These are phyloP conservation scores for Eugenia klotzschiana DNA, from an alignment of 441 rosid genomes.

Conservation along the genomic window DNA sequence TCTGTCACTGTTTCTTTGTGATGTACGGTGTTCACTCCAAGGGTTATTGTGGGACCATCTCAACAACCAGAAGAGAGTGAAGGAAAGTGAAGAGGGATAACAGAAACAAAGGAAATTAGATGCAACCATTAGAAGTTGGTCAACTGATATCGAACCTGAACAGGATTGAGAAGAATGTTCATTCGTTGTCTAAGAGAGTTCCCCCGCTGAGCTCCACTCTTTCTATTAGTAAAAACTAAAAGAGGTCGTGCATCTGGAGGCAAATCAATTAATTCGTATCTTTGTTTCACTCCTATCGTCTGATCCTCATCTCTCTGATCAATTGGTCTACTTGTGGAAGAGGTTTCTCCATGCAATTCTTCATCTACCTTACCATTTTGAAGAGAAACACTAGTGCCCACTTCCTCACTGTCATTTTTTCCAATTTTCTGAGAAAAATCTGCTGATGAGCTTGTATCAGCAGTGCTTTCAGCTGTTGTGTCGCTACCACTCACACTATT, in stretches of 20 bases:
- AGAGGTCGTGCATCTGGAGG: slow-evolving; percentile 82
- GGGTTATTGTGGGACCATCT: background rate
- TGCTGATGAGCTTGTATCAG: slow-evolving; percentile 22
- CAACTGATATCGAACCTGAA: slow-evolving; percentile 41
- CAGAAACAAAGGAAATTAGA: background rate
- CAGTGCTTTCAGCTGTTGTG: slow-evolving; percentile 44
- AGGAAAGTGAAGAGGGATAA: background rate
- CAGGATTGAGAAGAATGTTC: slow-evolving; percentile 83
- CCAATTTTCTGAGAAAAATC: slow-evolving; percentile 34
- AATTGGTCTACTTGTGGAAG: slow-evolving; percentile 45
- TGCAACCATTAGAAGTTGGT: background rate
- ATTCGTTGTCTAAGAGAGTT: slow-evolving; percentile 71
- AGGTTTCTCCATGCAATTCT: slow-evolving; percentile 31
- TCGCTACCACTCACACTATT: slow-evolving; percentile 35
- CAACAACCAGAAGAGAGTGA: background rate
- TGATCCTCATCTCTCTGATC: slow-evolving; percentile 56
- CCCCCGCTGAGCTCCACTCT: slow-evolving; percentile 94
- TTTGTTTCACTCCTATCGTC: slow-evolving; percentile 44
- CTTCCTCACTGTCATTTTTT: slow-evolving; percentile 31
- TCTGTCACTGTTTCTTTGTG: background rate
- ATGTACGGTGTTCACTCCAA: background rate
- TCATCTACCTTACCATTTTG: slow-evolving; percentile 23
- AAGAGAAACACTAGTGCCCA: slow-evolving; percentile 14
- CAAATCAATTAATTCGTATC: slow-evolving; percentile 65
- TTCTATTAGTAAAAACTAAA: slow-evolving; percentile 84